phyloP scores from a whole-genome alignment of 192 early-diverging fungal genomes.

The Obelidium mucronatum region DNA sequence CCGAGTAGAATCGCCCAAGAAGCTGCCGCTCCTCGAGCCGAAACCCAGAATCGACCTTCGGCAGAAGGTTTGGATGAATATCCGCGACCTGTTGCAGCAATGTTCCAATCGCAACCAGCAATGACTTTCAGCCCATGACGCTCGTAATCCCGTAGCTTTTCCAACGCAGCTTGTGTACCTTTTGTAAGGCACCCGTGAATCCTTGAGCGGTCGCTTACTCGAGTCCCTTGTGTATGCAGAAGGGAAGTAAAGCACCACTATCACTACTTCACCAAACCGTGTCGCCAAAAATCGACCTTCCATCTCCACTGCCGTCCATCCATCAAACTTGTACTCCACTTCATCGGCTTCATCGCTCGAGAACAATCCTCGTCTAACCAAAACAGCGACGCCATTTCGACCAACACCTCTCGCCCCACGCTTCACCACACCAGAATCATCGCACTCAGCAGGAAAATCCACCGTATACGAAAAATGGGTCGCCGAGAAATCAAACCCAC shows the following conservation, averaged over 20 bases:
- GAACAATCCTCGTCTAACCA: not conserved
- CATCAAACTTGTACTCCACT: not conserved
- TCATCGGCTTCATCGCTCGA: not conserved
- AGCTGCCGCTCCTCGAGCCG: not conserved
- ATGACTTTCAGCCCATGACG: not conserved
- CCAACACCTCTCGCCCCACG: not conserved
- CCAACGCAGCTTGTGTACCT: not conserved
- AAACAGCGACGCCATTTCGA: not conserved
- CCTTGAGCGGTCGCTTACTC: too few relatives aligned
- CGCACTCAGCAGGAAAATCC: not conserved
- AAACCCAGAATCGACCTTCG: not conserved
- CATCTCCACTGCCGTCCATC: not conserved
- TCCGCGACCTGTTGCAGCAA: too few relatives aligned
- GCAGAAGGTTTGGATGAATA: slow-evolving; percentile 1
- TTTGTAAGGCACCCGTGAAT: not conserved
- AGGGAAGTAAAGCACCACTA: not conserved
- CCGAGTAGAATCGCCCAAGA: too few relatives aligned
- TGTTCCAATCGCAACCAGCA: not conserved
- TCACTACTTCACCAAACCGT: not conserved
- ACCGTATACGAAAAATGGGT: not conserved
- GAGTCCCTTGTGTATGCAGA: not conserved
- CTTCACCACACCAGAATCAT: not conserved
- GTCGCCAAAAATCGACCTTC: not conserved
- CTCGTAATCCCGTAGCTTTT: not conserved
- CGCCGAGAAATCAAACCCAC: not conserved